phyloP scores from a whole-genome alignment of 1,284 basidiomycete species.

The Phylloboletellus chloephorus region DNA sequence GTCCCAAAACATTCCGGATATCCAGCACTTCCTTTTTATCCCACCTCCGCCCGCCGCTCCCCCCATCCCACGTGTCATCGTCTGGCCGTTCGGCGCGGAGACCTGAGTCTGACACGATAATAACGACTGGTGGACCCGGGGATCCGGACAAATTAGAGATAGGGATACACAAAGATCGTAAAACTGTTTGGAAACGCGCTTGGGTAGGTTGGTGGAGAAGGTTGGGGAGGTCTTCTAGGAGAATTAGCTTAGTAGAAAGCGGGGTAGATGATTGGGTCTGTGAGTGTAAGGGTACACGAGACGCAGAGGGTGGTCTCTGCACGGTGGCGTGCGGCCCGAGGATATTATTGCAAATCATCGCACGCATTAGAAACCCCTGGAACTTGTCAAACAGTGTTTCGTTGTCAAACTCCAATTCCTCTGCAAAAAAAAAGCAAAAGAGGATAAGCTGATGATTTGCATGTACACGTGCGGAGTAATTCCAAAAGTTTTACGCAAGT shows the following conservation, averaged over 20 bases:
- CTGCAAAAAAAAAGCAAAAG: constrained; percentile 9
- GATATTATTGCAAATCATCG: constrained; percentile 59
- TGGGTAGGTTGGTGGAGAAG: constrained; percentile 73
- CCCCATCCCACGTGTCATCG: constrained; percentile 44
- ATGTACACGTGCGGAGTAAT: background rate
- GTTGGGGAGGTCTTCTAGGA: constrained; percentile 93
- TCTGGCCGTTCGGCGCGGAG: constrained; percentile 61
- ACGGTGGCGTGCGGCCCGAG: constrained; percentile 31
- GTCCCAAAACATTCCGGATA: constrained; percentile 61
- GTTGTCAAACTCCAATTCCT: constrained; percentile 31
- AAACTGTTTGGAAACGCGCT: constrained; percentile 67
- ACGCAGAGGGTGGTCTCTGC: constrained; percentile 17
- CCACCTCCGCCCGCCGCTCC: constrained; percentile 38
- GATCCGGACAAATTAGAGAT: constrained; percentile 24
- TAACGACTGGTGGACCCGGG: constrained; percentile 62
- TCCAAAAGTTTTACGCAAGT: background rate
- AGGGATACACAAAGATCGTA: constrained; percentile 53
- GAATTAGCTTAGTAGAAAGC: constrained; percentile 46
- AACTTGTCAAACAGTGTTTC: constrained; percentile 74
- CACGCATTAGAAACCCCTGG: constrained; percentile 70
- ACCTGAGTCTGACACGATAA: constrained; percentile 83
- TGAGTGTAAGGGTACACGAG: background rate
- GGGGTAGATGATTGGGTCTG: constrained; percentile 3
- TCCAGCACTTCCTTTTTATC: constrained; percentile 56
- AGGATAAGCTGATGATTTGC: background rate